phyloP scores from a whole-genome alignment of 345 rosid species.

The Erucastrum elatum region DNA sequence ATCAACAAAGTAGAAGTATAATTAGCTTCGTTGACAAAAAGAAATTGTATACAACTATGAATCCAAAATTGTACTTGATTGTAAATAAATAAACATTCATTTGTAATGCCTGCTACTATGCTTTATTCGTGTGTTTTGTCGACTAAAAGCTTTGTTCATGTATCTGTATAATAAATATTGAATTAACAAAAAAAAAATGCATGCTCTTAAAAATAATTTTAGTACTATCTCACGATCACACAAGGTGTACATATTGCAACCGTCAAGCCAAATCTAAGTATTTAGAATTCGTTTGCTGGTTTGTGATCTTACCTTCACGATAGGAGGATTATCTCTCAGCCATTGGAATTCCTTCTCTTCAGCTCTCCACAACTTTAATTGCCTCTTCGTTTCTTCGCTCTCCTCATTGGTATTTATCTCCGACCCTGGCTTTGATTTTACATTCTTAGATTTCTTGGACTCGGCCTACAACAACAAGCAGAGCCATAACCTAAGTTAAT shows the following conservation, averaged over 20 bases:
- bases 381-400: slow-evolving; percentile 49
- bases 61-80: no score
- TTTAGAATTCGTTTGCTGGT: background rate
- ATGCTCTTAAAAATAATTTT: background rate
- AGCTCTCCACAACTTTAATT: slow-evolving; percentile 64
- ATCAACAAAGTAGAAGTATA: background rate
- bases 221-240: background rate
- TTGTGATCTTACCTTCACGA: slow-evolving; percentile 49
- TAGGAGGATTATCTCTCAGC: slow-evolving; percentile 49
- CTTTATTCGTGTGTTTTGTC: background rate
- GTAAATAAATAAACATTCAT: background rate
- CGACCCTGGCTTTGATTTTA: slow-evolving; percentile 26
- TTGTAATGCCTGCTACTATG: background rate
- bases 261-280: background rate
- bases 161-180: background rate
- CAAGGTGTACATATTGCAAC: background rate
- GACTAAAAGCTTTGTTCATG: background rate
- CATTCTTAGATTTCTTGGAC: slow-evolving; percentile 45
- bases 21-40: background rate
- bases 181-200: background rate
- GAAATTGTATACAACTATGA: background rate
- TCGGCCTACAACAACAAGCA: slow-evolving; percentile 45
- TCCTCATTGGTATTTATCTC: background rate
- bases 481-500: no score
- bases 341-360: slow-evolving; percentile 47